Base-by-base conservation (phyloP, 2,329 filamentous ascomycete species). In the Sporothrix protearum region DNA sequence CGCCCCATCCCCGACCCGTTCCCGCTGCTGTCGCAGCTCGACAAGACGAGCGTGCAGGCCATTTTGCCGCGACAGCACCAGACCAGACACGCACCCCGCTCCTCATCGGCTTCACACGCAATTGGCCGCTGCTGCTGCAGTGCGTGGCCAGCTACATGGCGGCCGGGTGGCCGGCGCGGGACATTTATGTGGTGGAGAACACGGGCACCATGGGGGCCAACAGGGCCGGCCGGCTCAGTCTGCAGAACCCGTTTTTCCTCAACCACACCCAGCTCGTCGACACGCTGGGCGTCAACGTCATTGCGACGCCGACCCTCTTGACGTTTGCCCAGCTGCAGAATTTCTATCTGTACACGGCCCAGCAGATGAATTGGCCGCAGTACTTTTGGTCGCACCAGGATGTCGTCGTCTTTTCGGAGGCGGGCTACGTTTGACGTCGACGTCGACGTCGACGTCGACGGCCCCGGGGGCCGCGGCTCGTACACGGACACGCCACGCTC, bases 111-210 rank as follows among this genome's bases (percentile, higher is more conserved):
- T 89, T 89, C 79, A 87, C 86, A 0, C 81, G 86, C 45, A 83
- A 84, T 71, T 87, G 84, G 83, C 82, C 83, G 1, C 79, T 88
- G 71, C 80, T 89, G 1, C 81, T 86, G 16, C 87, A 89, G 78
- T 80, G 83, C 2, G 83, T 89, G 0, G 82, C 87, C 10, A 84
- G 82, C 12, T 89, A 89, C 77, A 84, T 89, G 73, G 85, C 86
- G 0, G 85, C 85, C 2, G 87, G 87, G 66, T 89, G 87, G 86
- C 87, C 86, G 1, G 78, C 85, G 0, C 80, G 80, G 25, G 83
- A 88, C 73, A 88, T 89, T 72, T 85, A 85, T 73, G 83, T 89
- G 1, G 78, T 89, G 36, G 87, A 89, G 75, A 89, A 89, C 78
- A 89, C 84, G 5, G 86, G 86, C 6, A 83, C 84, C 16, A 85